phyloP scores from a whole-genome alignment of 2,329 filamentous ascomycete species.

The Gnomoniopsis smithogilvyi region DNA sequence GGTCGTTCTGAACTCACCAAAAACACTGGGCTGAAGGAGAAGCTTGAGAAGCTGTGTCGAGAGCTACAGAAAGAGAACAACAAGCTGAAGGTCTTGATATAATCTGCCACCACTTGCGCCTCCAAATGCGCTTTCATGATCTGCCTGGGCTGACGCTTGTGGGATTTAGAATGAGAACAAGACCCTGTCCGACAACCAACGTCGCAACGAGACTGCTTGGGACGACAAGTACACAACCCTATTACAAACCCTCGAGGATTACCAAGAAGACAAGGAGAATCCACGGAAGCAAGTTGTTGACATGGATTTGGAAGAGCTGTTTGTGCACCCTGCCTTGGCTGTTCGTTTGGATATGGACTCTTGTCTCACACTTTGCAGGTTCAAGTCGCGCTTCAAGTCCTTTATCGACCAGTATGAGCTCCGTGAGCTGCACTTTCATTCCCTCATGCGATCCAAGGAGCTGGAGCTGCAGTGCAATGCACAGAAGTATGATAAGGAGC shows the following conservation, averaged over 20 bases:
- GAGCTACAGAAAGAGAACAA: constrained; percentile 97
- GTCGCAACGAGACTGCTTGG: constrained; percentile 75
- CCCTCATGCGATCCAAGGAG: constrained; percentile 88
- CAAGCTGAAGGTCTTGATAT: constrained; percentile 76
- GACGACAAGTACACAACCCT: constrained; percentile 81
- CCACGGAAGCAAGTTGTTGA: constrained; percentile 78
- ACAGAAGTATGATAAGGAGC: constrained; percentile 84
- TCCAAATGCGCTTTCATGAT: background rate
- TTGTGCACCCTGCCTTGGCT: constrained; percentile 33
- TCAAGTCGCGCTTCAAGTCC: constrained; percentile 86
- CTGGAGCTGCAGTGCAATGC: constrained; percentile 91
- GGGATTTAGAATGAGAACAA: constrained; percentile 78
- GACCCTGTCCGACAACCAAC: constrained; percentile 81
- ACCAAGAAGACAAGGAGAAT: constrained; percentile 82
- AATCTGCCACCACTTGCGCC: background rate
- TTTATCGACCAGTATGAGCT: constrained; percentile 96
- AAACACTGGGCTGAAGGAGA: constrained; percentile 87
- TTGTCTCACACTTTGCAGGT: constrained; percentile 48
- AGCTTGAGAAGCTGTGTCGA: constrained; percentile 91
- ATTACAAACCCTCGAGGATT: constrained; percentile 80
- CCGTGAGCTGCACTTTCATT: constrained; percentile 90
- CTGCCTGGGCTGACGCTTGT: background rate
- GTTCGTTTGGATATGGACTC: constrained; percentile 5
- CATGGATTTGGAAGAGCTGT: constrained; percentile 88
- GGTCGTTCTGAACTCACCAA: constrained; percentile 86